Evolutionary conservation across 176 grass and related monocot species (phyloP), one percentile per base, ranked within the genome.

Genomic region (Musa schizocarpa): DNA sequence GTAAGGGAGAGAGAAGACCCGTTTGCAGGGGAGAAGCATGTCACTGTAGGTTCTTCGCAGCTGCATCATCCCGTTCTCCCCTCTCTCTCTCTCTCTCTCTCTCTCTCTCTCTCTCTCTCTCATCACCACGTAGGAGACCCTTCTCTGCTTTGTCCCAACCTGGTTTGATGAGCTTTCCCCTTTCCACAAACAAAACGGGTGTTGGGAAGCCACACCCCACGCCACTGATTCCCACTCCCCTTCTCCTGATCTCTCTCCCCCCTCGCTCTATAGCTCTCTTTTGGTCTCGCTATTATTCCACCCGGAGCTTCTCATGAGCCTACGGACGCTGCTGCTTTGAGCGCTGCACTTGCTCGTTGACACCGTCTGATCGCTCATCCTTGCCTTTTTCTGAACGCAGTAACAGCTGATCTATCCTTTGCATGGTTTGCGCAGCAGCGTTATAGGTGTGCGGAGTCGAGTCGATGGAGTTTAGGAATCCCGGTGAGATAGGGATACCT

Each of bases 401-500:
- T n/a, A 72, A 1, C 19, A 74, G 3, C 54, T 54, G 59, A 43
- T 58, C 49, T 51, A 3, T 29, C 29, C 2, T 29, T 29, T 29
- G 29, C 2, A 29, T 29, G 29, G 29, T 29, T 29, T 29, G 29
- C 29, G 24, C 24, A 24, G 4, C 34, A 43, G 34, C 0, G 34
- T 43, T 34, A 29, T 29, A 29, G 29, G 29, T 29, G 29, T 29
- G 29, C 29, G 2, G 29, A 29, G 29, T 29, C 29, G 34, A 43
- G 34, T 43, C 6, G 22, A 64, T 54, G 49, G 82, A 63, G 8
- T 59, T 87, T 80, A 91, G 53, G 52, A 55, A 20, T 65, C 77
- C 17, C n/a, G 52, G 12, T 57, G 72, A 74, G 52, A 74, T 58
- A 24, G 72, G 53, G 72, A 74, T 43, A 50, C 53, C 77, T 72